A percentile compares a stretch with the other conserved stretches of the same genome.
phyloP scores from a whole-genome alignment of 2,329 filamentous ascomycete species.

The Plenodomus lindquistii region DNA sequence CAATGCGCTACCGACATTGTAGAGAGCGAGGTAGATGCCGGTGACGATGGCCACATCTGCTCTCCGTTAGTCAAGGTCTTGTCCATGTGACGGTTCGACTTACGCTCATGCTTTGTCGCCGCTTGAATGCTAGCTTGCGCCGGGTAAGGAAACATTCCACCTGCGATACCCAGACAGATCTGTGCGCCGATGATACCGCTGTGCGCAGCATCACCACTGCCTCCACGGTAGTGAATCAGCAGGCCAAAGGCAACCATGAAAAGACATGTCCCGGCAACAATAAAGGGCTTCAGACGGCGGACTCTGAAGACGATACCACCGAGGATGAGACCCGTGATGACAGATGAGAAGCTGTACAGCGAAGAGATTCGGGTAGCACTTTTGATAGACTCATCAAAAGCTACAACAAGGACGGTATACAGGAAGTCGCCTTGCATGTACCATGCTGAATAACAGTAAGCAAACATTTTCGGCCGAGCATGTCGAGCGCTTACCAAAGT shows the following conservation, averaged over 20 bases:
- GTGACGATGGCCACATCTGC: conserved; percentile 65
- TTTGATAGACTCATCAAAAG: conserved; percentile 62
- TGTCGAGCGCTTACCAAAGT: conserved; percentile 1
- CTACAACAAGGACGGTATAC: conserved; percentile 64
- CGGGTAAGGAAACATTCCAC: conserved; percentile 63
- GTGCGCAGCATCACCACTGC: conserved; percentile 47
- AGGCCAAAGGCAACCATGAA: conserved; percentile 68
- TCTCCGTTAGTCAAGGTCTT: neutral
- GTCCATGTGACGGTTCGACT: neutral
- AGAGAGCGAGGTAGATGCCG: conserved; percentile 64
- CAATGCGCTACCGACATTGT: conserved; percentile 65
- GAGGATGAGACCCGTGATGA: conserved; percentile 60
- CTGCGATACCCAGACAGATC: conserved; percentile 64
- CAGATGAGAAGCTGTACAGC: conserved; percentile 62
- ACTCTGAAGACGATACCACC: conserved; percentile 60
- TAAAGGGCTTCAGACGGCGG: conserved; percentile 64
- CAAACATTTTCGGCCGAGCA: neutral
- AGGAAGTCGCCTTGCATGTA: conserved; percentile 67
- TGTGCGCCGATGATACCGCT: conserved; percentile 66
- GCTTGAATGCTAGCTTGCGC: conserved; percentile 57
- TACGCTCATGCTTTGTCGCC: conserved; percentile 53
- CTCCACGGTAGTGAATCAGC: conserved; percentile 64
- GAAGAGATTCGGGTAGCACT: conserved; percentile 63
- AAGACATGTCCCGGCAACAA: conserved; percentile 61
- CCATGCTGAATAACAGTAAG: conserved; percentile 45